phyloP scores from a whole-genome alignment of 31 red algal genomes.

The Odonthalia washingtoniensis region DNA sequence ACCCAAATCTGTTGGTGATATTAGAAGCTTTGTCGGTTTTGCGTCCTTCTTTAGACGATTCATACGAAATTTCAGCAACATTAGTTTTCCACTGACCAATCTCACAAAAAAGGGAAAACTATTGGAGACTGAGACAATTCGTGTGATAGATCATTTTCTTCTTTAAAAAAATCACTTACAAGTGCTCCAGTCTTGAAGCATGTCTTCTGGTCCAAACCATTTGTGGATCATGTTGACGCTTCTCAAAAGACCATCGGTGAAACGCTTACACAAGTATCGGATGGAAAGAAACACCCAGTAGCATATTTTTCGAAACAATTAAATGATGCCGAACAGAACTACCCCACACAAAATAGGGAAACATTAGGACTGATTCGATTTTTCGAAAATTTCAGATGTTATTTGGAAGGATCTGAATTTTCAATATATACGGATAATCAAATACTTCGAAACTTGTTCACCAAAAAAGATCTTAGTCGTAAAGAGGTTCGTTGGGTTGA shows the following conservation, averaged over 20 bases:
- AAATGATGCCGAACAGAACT: background rate
- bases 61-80: conserved; percentile 1
- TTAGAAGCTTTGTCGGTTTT: conserved; percentile 40
- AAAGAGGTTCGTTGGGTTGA: background rate
- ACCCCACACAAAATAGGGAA: background rate
- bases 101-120: conserved; percentile 1
- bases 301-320: conserved; percentile 1
- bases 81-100: conserved; percentile 13
- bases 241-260: background rate
- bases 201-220: background rate
- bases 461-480: background rate
- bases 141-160: background rate
- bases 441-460: background rate
- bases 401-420: conserved; percentile 2
- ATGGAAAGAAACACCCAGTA: background rate
- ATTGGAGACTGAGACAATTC: conserved; percentile 2
- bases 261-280: background rate
- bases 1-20: conserved; percentile 1
- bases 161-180: background rate
- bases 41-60: conserved; percentile 15
- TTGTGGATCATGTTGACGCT: conserved; percentile 4
- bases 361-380: background rate
- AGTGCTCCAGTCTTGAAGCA: background rate
- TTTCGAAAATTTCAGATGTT: background rate
- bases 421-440: conserved; percentile 2